These are phyloP conservation scores for Metarhizium brunneum DNA, from an alignment of 2,329 filamentous ascomycete genomes.

Conservation along the genomic window DNA sequence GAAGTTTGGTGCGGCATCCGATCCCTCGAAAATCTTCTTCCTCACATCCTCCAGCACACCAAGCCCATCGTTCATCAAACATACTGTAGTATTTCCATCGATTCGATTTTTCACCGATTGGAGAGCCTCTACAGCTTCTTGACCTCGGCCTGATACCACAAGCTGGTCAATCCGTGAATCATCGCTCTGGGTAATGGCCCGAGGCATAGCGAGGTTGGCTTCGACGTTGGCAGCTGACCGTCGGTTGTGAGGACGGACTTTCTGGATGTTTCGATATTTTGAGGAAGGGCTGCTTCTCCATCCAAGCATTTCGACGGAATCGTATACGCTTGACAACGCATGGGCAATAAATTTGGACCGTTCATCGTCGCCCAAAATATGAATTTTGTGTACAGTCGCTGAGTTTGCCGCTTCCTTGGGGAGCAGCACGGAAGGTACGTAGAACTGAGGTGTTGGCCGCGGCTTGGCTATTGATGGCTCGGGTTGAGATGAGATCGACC, in stretches of 20 bases:
- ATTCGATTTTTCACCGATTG: constrained; percentile 54
- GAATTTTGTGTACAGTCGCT: constrained; percentile 28
- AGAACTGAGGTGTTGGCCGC: constrained; percentile 15
- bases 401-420: constrained; percentile 21
- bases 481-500: constrained; percentile 9
- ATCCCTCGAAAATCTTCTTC: constrained; percentile 58
- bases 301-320: constrained; percentile 27
- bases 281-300: constrained; percentile 15
- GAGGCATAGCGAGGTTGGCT: constrained; percentile 10
- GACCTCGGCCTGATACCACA: constrained; percentile 52
- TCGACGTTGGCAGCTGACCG: constrained; percentile 12
- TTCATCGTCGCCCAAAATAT: constrained; percentile 32
- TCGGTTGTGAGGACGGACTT: constrained; percentile 10
- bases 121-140: constrained; percentile 48
- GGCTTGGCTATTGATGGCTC: constrained; percentile 7
- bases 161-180: constrained; percentile 57
- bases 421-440: constrained; percentile 27
- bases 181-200: constrained; percentile 15
- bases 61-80: constrained; percentile 73
- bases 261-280: constrained; percentile 23
- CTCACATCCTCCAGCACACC: constrained; percentile 76
- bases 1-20: constrained; percentile 59
- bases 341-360: constrained; percentile 32
- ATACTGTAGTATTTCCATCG: constrained; percentile 59
- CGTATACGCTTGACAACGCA: constrained; percentile 30